phyloP scores from a whole-genome alignment of 2,329 filamentous ascomycete genomes.

The Sporothrix variecibatus region DNA sequence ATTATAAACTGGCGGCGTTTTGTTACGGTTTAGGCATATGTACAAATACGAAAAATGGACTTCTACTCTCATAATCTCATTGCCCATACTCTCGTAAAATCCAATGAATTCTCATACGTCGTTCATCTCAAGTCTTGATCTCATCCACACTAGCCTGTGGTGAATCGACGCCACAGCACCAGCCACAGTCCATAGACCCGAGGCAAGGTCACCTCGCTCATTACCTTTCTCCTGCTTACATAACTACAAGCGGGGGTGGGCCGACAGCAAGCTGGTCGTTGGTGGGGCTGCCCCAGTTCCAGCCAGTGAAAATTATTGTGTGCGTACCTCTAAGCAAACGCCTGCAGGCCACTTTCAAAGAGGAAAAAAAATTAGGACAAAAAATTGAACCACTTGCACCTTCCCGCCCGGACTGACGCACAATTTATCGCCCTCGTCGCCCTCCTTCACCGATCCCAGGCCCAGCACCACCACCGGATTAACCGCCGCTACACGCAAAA shows the following conservation, averaged over 20 bases:
- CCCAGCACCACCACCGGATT: constrained; percentile 24
- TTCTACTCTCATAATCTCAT: not conserved
- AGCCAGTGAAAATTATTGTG: constrained; percentile 29
- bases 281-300: not conserved
- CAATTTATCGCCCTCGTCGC: constrained; percentile 16
- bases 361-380: constrained; percentile 25
- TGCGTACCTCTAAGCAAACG: constrained; percentile 15
- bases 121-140: no score
- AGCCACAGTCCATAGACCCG: not conserved
- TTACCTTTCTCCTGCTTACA: not conserved
- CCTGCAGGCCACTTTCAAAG: not conserved
- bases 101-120: not conserved
- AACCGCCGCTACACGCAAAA: constrained; percentile 24
- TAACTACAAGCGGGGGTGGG: not conserved
- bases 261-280: not conserved
- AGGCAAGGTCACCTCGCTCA: not conserved
- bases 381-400: constrained; percentile 23
- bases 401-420: constrained; percentile 13
- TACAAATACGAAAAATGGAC: not conserved
- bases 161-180: constrained; percentile 4
- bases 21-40: not conserved
- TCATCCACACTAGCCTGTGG: not conserved
- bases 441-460: constrained; percentile 15
- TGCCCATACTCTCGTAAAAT: not conserved
- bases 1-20: constrained; percentile 20